Evolutionary conservation across 768 basidiomycete species (phyloP).

Genomic region (Mycena latifolia): DNA sequence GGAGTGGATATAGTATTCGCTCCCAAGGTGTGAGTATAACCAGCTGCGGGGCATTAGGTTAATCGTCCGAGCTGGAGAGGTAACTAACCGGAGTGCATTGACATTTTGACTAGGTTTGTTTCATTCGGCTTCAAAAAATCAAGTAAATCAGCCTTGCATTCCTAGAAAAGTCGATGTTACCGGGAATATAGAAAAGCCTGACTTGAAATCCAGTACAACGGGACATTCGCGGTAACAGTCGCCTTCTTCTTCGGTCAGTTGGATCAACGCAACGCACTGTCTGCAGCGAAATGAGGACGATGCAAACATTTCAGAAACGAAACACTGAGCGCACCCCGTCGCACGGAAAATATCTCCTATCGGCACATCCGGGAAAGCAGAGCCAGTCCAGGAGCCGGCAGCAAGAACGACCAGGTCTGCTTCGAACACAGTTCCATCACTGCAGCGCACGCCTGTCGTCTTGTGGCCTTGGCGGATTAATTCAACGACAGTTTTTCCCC

Average conservation of each 20-base stretch:
- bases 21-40: conserved; percentile 67
- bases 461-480: conserved; percentile 52
- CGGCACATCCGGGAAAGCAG: conserved; percentile 72
- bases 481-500: conserved; percentile 68
- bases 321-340: conserved; percentile 83
- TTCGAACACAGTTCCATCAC: conserved; percentile 64
- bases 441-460: conserved; percentile 72
- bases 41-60: conserved; percentile 52
- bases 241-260: conserved; percentile 79
- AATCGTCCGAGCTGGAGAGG: no score
- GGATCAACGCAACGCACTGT: conserved; percentile 83
- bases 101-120: conserved; percentile 80
- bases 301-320: conserved; percentile 29
- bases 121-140: no score
- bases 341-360: conserved; percentile 70
- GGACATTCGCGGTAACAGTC: conserved; percentile 70
- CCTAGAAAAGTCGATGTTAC: conserved; percentile 61
- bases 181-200: conserved; percentile 89
- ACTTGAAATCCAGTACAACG: conserved; percentile 78
- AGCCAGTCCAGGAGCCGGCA: conserved; percentile 89
- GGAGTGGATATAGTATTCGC: conserved; percentile 73
- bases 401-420: conserved; percentile 79
- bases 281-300: conserved; percentile 53
- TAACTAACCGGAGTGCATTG: conserved; percentile 61
- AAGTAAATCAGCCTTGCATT: no score